These are phyloP conservation scores for Thalassiosira mediterranea DNA, from an alignment of 352 stramenopile species.

Conservation along the genomic window DNA sequence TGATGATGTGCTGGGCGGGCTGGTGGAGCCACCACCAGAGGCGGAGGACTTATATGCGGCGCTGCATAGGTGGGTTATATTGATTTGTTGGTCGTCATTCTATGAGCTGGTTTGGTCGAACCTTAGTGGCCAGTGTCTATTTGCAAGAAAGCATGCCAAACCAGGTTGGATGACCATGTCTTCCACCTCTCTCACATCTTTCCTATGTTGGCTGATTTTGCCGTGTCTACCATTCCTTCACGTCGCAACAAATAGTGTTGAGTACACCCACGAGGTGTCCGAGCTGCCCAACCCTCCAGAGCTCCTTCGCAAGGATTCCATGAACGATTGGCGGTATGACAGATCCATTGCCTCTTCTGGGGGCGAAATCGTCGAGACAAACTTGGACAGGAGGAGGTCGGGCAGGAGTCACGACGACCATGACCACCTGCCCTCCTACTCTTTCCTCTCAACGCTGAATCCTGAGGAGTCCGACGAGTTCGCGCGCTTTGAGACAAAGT, in stretches of 20 bases:
- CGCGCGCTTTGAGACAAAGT: constrained; percentile 68
- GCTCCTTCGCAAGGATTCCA: constrained; percentile 51
- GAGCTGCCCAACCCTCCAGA: constrained; percentile 65
- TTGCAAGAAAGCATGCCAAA: no score
- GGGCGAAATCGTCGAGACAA: constrained; percentile 47
- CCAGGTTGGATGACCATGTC: no score
- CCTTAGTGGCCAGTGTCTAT: no score
- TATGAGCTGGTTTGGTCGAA: no score
- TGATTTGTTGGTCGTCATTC: constrained; percentile 7
- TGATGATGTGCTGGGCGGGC: constrained; percentile 82
- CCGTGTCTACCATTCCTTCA: constrained; percentile 8
- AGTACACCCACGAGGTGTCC: constrained; percentile 77
- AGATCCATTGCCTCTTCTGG: constrained; percentile 41
- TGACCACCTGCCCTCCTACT: constrained; percentile 33
- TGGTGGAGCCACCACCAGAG: constrained; percentile 83
- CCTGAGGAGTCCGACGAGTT: constrained; percentile 60
- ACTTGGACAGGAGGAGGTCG: constrained; percentile 20
- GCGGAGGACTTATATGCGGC: constrained; percentile 78
- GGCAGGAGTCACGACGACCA: constrained; percentile 7
- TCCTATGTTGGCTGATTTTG: no score
- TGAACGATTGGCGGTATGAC: constrained; percentile 70
- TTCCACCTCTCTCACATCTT: no score
- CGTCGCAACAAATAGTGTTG: constrained; percentile 42
- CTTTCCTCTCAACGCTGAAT: constrained; percentile 58
- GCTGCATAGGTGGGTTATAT: constrained; percentile 56